A percentile compares a stretch with the other conserved stretches of the same genome.
These are phyloP conservation scores for Kuraishia hungarica DNA, from an alignment of 805 yeast genomes.

Conservation along the genomic window DNA sequence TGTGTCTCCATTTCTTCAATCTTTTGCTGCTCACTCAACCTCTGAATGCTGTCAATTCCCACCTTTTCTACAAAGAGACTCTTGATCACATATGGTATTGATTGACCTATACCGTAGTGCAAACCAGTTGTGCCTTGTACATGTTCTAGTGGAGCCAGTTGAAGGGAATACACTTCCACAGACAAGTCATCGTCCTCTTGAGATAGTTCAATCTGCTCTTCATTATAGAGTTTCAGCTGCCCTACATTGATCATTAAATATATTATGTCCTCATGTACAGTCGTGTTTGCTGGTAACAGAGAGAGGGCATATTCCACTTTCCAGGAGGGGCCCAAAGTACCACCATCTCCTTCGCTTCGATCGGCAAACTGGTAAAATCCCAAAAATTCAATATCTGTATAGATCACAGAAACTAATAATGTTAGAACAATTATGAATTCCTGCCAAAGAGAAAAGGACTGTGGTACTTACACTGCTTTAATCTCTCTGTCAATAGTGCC, in stretches of 20 bases:
- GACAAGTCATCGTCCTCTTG: not conserved
- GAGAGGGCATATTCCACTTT: not conserved
- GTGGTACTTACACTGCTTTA: constrained; percentile 1
- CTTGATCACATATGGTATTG: not conserved
- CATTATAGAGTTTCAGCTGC: not conserved
- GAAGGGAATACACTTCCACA: not conserved
- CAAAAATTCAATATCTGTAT: not conserved
- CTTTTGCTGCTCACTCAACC: not conserved
- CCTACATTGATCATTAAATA: not conserved
- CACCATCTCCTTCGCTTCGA: not conserved
- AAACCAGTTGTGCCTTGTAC: not conserved
- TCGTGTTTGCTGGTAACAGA: not conserved
- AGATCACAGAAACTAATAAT: not conserved
- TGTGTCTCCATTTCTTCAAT: not conserved
- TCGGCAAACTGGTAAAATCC: constrained; percentile 1
- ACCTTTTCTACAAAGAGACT: not conserved
- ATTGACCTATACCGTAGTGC: not conserved
- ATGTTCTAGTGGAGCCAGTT: not conserved
- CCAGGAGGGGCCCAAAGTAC: not conserved
- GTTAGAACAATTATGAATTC: too few relatives aligned
- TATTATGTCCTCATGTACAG: not conserved
- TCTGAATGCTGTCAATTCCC: not conserved
- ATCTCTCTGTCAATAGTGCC: not conserved
- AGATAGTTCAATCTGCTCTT: not conserved
- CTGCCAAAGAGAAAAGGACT: not conserved